Conservation (phyloP, 306 rosid species). For the Fagus crenata region DNA sequence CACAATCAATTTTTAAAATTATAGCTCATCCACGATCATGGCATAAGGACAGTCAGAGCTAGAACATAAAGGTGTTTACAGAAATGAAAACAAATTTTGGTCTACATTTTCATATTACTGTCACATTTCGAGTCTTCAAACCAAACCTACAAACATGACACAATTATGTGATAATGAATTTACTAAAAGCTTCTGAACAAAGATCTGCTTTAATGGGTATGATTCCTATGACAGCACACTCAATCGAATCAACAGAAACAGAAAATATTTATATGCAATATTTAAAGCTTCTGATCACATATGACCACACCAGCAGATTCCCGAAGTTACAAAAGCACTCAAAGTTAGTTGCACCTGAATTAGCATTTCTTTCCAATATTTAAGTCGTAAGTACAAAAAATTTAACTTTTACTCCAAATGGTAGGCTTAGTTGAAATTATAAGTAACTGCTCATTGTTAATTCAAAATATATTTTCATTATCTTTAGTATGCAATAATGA, state of each 20-base stretch:
- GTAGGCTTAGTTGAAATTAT: too few species aligned
- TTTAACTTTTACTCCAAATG: too few species aligned
- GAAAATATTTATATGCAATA: too few species aligned
- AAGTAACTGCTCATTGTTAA: not conserved
- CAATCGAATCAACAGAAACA: not conserved
- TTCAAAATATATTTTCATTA: slow-evolving; percentile 12
- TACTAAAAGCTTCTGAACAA: not conserved
- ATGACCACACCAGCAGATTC: not conserved
- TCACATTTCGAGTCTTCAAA: slow-evolving; percentile 1
- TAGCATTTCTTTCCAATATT: not conserved
- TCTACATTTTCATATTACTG: not conserved
- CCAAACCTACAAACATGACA: not conserved
- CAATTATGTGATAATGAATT: not conserved
- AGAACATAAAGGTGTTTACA: not conserved
- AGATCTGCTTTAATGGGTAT: not conserved
- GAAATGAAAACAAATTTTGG: not conserved
- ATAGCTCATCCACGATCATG: not conserved
- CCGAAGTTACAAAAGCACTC: not conserved
- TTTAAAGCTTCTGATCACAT: too few species aligned
- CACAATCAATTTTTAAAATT: not conserved
- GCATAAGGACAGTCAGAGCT: not conserved
- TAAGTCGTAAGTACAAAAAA: not conserved
- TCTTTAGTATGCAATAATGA: slow-evolving; percentile 20
- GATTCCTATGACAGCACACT: not conserved
- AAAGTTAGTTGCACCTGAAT: not conserved